Conservation (phyloP, 75 land plant genomes). For the Chamaecyparis obtusa region DNA sequence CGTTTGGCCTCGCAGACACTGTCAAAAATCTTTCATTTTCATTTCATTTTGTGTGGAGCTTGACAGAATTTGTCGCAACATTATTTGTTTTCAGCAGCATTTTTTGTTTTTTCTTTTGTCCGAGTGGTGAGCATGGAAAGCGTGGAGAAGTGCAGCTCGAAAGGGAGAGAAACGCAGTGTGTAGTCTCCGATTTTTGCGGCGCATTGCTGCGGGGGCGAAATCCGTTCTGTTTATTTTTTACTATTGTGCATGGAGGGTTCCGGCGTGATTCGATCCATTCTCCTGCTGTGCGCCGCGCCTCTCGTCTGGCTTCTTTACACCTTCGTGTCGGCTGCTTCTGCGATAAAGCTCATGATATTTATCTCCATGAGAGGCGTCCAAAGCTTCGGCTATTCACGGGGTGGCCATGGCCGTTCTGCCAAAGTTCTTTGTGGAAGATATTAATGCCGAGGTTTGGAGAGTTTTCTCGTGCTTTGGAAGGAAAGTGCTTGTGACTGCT, state of each 20-base stretch:
- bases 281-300: conserved; percentile 27
- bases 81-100: too few species aligned
- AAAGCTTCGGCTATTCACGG: conserved; percentile 22
- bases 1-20: too few species aligned
- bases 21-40: too few species aligned
- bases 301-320: conserved; percentile 22
- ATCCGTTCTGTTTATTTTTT: conserved; percentile 37
- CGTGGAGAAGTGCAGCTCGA: not conserved
- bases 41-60: too few species aligned
- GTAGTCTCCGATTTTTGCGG: conserved; percentile 37
- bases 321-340: conserved; percentile 23
- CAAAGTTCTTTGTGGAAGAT: conserved; percentile 41
- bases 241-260: conserved; percentile 31
- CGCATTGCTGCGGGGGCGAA: conserved; percentile 20
- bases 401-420: conserved; percentile 39
- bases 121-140: not conserved
- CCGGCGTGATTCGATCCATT: conserved; percentile 26
- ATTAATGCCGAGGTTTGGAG: conserved; percentile 29
- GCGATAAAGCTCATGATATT: conserved; percentile 36
- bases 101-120: too few species aligned
- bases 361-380: conserved; percentile 20
- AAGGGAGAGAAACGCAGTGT: conserved; percentile 13
- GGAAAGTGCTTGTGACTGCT: conserved; percentile 31
- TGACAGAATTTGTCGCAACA: too few species aligned
- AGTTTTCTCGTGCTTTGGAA: conserved; percentile 37